Base-by-base conservation (phyloP, 768 basidiomycete species). In the Mycena indigotica region DNA sequence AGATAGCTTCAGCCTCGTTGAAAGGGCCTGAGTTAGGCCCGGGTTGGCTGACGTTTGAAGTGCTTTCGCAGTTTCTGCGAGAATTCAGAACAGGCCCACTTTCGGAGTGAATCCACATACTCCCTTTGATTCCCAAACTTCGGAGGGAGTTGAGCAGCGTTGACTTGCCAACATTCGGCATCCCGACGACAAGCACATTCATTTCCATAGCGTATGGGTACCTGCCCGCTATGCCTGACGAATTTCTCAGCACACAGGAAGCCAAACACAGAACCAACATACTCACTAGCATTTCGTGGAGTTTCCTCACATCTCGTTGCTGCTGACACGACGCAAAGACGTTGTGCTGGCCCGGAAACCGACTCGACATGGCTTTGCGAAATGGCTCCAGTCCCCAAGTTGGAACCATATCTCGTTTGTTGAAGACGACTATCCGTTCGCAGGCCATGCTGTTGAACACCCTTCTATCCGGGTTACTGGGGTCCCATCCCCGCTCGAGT, bases 81-180 rank as follows among this genome's bases (percentile, higher is more conserved):
- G 29, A 21, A 48, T 60, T 44, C 32, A 21, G 41, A 10, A 10
- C 21, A 10, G 13, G 46, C 41, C 10, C 32, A 44, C 35, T n/a
- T 30, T 50, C 17, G 45, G 25, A 49, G 46, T 24, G 29, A 57
- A 50, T 25, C 39, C 53, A 82, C 87, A 69, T 71, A 95, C 95
- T 88, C 69, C 94, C 94, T 65, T 82, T 78, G 44, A 96, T 91
- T 12, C 96, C 96, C 67, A 86, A 87, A 66, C 84, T 87, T 40
- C 96, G 84, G 25, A 99, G 80, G 1, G 93, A 85, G 68, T 99
- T 99, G 13, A 99, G 77, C 50, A 98, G 73, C 2, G 93, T 95
- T 15, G 95, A 98, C 75, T 99, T 98, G 39, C 96, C 96, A 46
- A 98, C 94, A 71, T 98, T 98, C 17, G 97, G 97, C 96, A 99